These are phyloP conservation scores for Pistacia vera DNA, from an alignment of 345 rosid species.

Conservation along the genomic window DNA sequence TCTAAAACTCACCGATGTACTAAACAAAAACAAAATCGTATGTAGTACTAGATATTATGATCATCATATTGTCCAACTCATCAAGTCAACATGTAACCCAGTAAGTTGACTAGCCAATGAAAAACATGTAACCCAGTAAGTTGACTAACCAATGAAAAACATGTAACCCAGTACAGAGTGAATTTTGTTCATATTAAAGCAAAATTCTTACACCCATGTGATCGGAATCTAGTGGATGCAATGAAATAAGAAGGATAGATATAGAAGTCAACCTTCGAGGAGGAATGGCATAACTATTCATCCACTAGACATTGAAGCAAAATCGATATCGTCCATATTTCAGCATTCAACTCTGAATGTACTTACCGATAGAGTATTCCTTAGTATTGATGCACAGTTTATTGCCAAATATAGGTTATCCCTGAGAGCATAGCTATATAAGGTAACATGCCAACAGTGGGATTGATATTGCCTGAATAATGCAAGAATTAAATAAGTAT, in stretches of 20 bases:
- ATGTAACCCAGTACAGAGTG: not conserved
- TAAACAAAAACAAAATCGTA: not conserved
- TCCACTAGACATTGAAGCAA: not conserved
- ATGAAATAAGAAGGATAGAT: not conserved
- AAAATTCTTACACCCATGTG: too few relatives aligned
- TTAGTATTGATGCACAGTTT: conserved; percentile 46
- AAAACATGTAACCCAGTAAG: too few relatives aligned
- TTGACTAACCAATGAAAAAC: not conserved
- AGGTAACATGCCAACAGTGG: conserved; percentile 47
- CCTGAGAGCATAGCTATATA: conserved; percentile 57
- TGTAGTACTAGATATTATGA: too few relatives aligned
- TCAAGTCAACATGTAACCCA: not conserved
- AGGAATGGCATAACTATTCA: not conserved
- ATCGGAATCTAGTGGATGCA: not conserved
- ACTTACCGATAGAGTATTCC: conserved; percentile 58
- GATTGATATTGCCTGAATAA: conserved; percentile 50
- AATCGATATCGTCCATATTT: too few relatives aligned
- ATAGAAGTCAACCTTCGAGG: not conserved
- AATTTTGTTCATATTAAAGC: too few relatives aligned
- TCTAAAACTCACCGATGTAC: not conserved
- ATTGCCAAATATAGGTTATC: conserved; percentile 37
- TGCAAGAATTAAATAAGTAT: not conserved
- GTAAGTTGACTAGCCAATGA: too few relatives aligned
- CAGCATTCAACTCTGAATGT: not conserved
- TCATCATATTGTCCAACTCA: not conserved